Base-by-base conservation (phyloP, 768 basidiomycete species). In the Rhodotorula graminis region DNA sequence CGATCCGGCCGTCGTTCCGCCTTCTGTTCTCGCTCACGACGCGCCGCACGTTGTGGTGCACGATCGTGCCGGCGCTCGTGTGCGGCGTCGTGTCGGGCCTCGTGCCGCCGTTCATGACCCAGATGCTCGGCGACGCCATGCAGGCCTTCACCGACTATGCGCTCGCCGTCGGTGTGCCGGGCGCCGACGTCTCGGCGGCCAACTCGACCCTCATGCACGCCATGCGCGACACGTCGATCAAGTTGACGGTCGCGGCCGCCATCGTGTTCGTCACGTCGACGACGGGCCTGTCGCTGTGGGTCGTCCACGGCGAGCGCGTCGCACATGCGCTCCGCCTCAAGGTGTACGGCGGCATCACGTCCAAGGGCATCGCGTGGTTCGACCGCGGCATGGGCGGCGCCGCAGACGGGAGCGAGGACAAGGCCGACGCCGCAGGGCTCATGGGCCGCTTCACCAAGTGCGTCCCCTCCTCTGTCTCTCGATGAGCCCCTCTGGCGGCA, bases 391-490 rank as follows among this genome's bases (percentile, higher is more conserved):
- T 89, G 85, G 83, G 83, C 7, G 69, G 73, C 27, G 37, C 47
- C 25, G 79, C 75, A 33, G 84, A 84, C 52, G 80, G 84, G 33
- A 82, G 78, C 81, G 50, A 74, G 80, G 84, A 86, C 61, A 74
- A 73, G 42, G 70, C 74, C 18, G 91, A 91, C 72, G 92, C 92
- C 62, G 92, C 90, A 71, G 93, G 93, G 31, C 84, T 96, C 57
- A 94, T 95, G 93, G 89, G 91, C 65, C 91, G 92, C 79, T 97
- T 96, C 80, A 86, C 90, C 47, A 87, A 88, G 92, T 91, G 68
- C 73, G 82, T 74, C 42, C 4, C 37, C 44, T 46, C 56, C 80
- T 78, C n/a, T 21, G 49, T 56, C 49, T 53, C 29, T n/a, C n/a
- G n/a, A n/a, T n/a, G n/a, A n/a, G n/a, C 27, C 23, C 21, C n/a